Conservation (phyloP, 208 protist genomes). For the Trypanosoma melophagium region DNA sequence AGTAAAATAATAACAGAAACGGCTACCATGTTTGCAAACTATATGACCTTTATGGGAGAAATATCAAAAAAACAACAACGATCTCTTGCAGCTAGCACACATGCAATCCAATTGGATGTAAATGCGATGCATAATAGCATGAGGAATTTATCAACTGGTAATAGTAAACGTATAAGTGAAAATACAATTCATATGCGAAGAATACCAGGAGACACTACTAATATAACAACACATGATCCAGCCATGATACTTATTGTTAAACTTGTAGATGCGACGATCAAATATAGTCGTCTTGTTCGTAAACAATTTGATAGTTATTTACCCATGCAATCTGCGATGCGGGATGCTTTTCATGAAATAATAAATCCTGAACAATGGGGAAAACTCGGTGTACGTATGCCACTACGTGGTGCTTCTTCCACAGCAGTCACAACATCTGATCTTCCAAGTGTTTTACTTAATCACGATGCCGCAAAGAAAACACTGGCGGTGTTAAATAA, state of each 20-base stretch:
- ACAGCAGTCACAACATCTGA: neutral
- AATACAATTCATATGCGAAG: too few species aligned
- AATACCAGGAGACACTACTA: too few species aligned
- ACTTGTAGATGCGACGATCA: conserved; percentile 36
- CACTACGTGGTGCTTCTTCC: conserved; percentile 28
- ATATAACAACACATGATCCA: neutral
- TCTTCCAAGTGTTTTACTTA: conserved; percentile 32
- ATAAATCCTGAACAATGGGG: conserved; percentile 55
- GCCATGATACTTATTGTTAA: conserved; percentile 24
- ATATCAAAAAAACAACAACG: neutral
- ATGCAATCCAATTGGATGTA: too few species aligned
- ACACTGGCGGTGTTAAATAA: conserved; percentile 34
- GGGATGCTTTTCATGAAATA: conserved; percentile 50
- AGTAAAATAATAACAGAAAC: conserved; percentile 45
- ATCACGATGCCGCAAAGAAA: conserved; percentile 39
- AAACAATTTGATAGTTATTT: conserved; percentile 36
- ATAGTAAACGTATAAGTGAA: too few species aligned
- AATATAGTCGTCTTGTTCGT: conserved; percentile 41
- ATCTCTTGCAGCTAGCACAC: neutral
- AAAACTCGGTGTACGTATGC: conserved; percentile 25
- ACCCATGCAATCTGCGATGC: conserved; percentile 39
- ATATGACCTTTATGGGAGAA: conserved; percentile 23
- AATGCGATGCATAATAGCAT: too few species aligned
- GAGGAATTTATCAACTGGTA: too few species aligned
- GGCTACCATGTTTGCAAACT: conserved; percentile 28